phyloP scores from a whole-genome alignment of 2,329 filamentous ascomycete genomes.

The Chrysoporthe austroafricana region DNA sequence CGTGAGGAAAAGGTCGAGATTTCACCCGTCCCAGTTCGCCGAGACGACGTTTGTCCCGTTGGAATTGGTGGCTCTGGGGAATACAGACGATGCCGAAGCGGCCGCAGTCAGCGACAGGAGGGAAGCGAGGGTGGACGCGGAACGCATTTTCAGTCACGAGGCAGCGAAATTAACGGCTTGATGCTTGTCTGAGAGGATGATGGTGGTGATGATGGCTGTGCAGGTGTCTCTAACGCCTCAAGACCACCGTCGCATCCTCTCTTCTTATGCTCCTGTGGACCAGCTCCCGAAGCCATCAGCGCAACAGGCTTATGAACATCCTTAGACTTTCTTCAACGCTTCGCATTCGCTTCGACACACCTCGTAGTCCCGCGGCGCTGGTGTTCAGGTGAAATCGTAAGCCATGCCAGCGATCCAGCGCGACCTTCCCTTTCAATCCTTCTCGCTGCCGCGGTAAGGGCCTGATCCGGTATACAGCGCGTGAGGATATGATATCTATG shows the following conservation, averaged over 20 bases:
- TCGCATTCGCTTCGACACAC: slow-evolving; percentile 1
- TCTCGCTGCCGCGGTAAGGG: not conserved
- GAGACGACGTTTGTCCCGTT: slow-evolving; percentile 25
- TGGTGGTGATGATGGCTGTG: not conserved
- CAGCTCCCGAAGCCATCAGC: not conserved
- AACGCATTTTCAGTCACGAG: slow-evolving; percentile 14
- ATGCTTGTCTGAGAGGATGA: not conserved
- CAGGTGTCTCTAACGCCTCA: not conserved
- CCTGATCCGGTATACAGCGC: not conserved
- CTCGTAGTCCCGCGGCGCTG: not conserved
- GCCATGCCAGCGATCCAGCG: not conserved
- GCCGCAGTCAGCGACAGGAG: slow-evolving; percentile 20
- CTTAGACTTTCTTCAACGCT: not conserved
- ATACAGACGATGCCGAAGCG: slow-evolving; percentile 10
- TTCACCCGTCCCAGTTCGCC: slow-evolving; percentile 26
- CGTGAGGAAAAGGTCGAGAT: not conserved
- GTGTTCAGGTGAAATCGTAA: not conserved
- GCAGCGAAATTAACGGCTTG: not conserved
- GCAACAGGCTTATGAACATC: not conserved
- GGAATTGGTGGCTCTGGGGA: slow-evolving; percentile 15
- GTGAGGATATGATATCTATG: not conserved
- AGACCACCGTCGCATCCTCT: not conserved
- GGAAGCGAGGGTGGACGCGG: slow-evolving; percentile 8
- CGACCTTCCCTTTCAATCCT: slow-evolving; percentile 6
- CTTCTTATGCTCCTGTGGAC: not conserved